Conservation (phyloP, 768 basidiomycete species). For the Rhizopogon sp. region DNA sequence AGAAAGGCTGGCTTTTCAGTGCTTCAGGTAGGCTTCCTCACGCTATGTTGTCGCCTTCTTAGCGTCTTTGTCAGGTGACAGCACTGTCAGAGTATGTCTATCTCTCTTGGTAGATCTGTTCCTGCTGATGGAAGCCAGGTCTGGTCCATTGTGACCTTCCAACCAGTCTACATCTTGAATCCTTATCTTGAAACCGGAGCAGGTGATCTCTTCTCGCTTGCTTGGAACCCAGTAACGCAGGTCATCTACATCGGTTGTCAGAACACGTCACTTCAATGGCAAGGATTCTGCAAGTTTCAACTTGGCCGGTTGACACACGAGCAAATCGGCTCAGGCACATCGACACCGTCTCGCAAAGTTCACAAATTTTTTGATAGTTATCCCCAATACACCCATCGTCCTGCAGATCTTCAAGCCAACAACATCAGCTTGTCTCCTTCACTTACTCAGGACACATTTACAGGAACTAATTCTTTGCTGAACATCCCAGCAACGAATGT, state of each 20-base stretch:
- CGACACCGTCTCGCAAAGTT: constrained; percentile 43
- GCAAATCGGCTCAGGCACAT: constrained; percentile 22
- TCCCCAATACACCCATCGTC: constrained; percentile 61
- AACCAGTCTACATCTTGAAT: constrained; percentile 64
- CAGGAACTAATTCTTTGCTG: constrained; percentile 26
- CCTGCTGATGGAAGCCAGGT: constrained; percentile 40
- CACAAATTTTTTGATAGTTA: constrained; percentile 95
- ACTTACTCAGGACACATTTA: constrained; percentile 24
- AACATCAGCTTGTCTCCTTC: constrained; percentile 37
- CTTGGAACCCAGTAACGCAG: constrained; percentile 64
- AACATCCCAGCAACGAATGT: constrained; percentile 66
- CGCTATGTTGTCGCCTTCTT: not conserved
- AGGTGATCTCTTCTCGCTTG: constrained; percentile 84
- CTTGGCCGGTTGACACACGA: constrained; percentile 1
- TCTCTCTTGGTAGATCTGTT: not conserved
- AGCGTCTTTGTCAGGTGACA: constrained; percentile 56
- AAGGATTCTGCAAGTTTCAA: constrained; percentile 43
- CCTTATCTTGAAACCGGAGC: constrained; percentile 78
- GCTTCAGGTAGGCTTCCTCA: constrained; percentile 59
- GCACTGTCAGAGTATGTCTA: constrained; percentile 70
- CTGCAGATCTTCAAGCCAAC: constrained; percentile 65
- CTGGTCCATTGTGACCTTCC: constrained; percentile 72
- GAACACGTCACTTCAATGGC: constrained; percentile 92
- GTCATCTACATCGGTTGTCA: constrained; percentile 87
- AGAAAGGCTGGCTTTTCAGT: constrained; percentile 84